These are phyloP conservation scores for Leptoxyphium fumago DNA, from an alignment of 2,329 filamentous ascomycete species.

Conservation along the genomic window DNA sequence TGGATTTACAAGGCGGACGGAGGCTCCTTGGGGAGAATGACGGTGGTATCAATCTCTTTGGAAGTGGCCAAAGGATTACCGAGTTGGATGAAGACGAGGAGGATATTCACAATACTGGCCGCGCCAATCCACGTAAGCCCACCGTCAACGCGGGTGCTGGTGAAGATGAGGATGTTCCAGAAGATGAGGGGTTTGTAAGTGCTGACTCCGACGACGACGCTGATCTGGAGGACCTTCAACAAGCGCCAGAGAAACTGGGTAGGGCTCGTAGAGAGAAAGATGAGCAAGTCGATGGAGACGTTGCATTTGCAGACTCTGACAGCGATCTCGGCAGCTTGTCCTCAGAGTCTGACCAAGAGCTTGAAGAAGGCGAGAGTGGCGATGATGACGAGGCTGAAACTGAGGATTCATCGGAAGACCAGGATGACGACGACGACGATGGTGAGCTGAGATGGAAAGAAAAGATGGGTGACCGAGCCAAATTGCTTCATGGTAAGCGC, in stretches of 20 bases:
- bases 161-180: constrained; percentile 37
- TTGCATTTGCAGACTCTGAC: constrained; percentile 91
- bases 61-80: constrained; percentile 55
- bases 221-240: constrained; percentile 19
- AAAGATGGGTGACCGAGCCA: constrained; percentile 64
- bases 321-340: constrained; percentile 89
- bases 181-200: constrained; percentile 33
- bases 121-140: constrained; percentile 31
- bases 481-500: constrained; percentile 52
- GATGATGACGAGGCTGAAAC: constrained; percentile 24
- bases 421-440: constrained; percentile 56
- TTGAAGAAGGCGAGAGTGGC: constrained; percentile 34
- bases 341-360: constrained; percentile 40
- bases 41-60: constrained; percentile 73
- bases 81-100: constrained; percentile 37
- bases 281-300: constrained; percentile 44
- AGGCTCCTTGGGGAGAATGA: constrained; percentile 70
- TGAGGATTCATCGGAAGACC: constrained; percentile 26
- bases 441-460: constrained; percentile 74
- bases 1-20: constrained; percentile 72
- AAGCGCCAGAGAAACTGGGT: constrained; percentile 35
- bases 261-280: constrained; percentile 36
- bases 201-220: constrained; percentile 43
- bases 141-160: constrained; percentile 36
- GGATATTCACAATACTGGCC: constrained; percentile 33